phyloP scores from a whole-genome alignment of 129 eudicot genomes.

The Flaveria ramosissima region DNA sequence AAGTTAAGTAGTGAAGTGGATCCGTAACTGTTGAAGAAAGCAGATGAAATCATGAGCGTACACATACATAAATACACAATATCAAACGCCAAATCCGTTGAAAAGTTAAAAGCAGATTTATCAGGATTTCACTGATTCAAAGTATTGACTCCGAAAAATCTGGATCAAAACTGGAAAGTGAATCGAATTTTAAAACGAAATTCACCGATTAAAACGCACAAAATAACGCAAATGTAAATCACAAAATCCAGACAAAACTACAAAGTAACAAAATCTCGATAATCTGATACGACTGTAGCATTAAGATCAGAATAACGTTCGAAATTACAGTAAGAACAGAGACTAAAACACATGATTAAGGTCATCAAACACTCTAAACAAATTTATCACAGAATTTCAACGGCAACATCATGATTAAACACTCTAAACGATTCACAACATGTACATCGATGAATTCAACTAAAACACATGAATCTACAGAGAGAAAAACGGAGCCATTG shows the following conservation, averaged over 20 bases:
- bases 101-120: constrained; percentile 2
- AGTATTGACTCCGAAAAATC: neutral
- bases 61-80: neutral
- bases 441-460: neutral
- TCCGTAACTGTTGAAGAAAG: neutral
- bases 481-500: constrained; percentile 15
- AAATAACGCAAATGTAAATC: neutral
- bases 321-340: neutral
- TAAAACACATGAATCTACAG: neutral
- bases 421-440: neutral
- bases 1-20: neutral
- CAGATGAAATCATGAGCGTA: neutral
- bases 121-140: neutral
- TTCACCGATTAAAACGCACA: neutral
- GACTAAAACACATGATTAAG: neutral
- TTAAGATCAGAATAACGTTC: neutral
- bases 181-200: neutral
- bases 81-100: neutral
- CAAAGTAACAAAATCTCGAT: neutral
- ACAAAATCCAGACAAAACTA: neutral
- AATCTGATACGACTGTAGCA: neutral
- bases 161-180: neutral
- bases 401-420: neutral
- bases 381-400: neutral
- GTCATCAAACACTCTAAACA: too few relatives aligned